phyloP scores from a whole-genome alignment of 768 basidiomycete genomes.

The Suillus luteus region DNA sequence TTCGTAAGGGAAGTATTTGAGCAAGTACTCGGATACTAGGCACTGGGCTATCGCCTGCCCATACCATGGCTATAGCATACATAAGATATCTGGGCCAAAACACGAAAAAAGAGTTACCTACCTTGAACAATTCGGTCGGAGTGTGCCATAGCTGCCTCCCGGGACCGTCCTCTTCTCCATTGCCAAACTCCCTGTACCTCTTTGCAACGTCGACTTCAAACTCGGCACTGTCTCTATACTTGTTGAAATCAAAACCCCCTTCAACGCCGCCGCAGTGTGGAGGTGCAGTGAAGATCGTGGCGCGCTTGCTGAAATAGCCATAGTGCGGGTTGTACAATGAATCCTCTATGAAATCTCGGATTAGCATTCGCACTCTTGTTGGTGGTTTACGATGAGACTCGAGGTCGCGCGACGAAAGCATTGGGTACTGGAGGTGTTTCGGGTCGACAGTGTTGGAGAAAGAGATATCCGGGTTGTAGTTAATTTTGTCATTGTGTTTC shows the following conservation, averaged over 20 bases:
- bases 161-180: slow-evolving; percentile 60
- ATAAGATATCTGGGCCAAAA: slow-evolving; percentile 13
- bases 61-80: slow-evolving; percentile 77
- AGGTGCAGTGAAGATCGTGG: slow-evolving; percentile 79
- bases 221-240: slow-evolving; percentile 64
- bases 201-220: slow-evolving; percentile 83
- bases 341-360: slow-evolving; percentile 96
- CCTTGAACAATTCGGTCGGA: slow-evolving; percentile 97
- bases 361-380: slow-evolving; percentile 86
- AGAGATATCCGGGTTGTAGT: slow-evolving; percentile 68
- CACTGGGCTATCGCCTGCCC: slow-evolving; percentile 89
- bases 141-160: slow-evolving; percentile 98
- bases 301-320: slow-evolving; percentile 95
- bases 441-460: slow-evolving; percentile 50
- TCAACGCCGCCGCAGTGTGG: slow-evolving; percentile 41
- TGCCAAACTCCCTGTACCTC: slow-evolving; percentile 73
- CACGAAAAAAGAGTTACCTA: slow-evolving; percentile 29
- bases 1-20: slow-evolving; percentile 95
- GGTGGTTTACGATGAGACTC: slow-evolving; percentile 55
- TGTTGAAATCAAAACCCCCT: slow-evolving; percentile 65
- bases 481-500: slow-evolving; percentile 59
- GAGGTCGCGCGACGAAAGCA: slow-evolving; percentile 73
- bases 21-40: slow-evolving; percentile 87
- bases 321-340: slow-evolving; percentile 96
- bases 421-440: slow-evolving; percentile 49